These are phyloP conservation scores for Blastobotrys malaysiensis DNA, from an alignment of 1,139 yeast genomes.

Conservation along the genomic window DNA sequence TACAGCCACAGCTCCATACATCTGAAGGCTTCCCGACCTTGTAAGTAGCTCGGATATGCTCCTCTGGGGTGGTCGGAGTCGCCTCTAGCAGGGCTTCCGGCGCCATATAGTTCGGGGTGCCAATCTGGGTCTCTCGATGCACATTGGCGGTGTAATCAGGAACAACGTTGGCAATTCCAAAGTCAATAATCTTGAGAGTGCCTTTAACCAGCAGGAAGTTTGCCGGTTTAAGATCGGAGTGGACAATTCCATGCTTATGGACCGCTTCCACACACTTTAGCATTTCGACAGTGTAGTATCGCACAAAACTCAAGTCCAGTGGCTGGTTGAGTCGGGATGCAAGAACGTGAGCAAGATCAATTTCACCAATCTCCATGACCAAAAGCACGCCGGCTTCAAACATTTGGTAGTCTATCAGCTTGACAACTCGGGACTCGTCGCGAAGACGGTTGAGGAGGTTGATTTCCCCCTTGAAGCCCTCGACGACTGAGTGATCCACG, in stretches of 20 bases:
- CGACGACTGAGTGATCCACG: constrained; percentile 66
- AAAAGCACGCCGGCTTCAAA: constrained; percentile 58
- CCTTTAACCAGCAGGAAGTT: constrained; percentile 88
- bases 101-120: constrained; percentile 97
- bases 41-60: constrained; percentile 33
- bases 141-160: constrained; percentile 90
- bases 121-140: constrained; percentile 86
- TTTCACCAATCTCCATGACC: constrained; percentile 95
- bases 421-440: constrained; percentile 68
- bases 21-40: constrained; percentile 94
- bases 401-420: constrained; percentile 67
- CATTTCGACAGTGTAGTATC: constrained; percentile 77
- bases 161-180: constrained; percentile 92
- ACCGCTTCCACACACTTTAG: constrained; percentile 82
- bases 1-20: constrained; percentile 98
- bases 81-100: constrained; percentile 86
- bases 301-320: constrained; percentile 71
- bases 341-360: constrained; percentile 80
- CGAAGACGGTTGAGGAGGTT: constrained; percentile 59
- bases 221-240: constrained; percentile 93
- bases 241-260: constrained; percentile 83
- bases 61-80: constrained; percentile 20
- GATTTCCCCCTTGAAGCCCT: constrained; percentile 87
- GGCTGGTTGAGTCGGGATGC: constrained; percentile 49
- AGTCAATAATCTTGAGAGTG: constrained; percentile 79